Evolutionary conservation across 768 basidiomycete species (phyloP).

Genomic region (Xerocomus potaroensis): DNA sequence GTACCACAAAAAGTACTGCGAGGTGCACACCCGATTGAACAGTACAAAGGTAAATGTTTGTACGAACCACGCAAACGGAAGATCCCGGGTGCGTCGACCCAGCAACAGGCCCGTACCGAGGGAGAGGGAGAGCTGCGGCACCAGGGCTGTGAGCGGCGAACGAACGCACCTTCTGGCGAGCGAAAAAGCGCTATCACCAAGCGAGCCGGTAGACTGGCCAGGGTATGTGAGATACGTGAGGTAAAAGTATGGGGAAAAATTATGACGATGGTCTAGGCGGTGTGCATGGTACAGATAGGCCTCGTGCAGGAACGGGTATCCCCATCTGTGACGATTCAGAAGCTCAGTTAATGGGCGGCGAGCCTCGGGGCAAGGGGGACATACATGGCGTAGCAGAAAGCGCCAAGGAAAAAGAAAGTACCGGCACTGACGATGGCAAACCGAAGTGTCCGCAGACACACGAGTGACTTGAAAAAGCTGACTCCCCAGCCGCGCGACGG

Average conservation of each 20-base stretch:
- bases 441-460: constrained; percentile 50
- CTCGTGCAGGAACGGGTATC: constrained; percentile 85
- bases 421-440: constrained; percentile 69
- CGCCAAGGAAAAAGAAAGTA: constrained; percentile 62
- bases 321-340: constrained; percentile 63
- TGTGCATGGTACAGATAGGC: constrained; percentile 91
- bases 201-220: constrained; percentile 13
- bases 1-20: constrained; percentile 98
- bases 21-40: constrained; percentile 99
- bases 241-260: constrained; percentile 98
- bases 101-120: constrained; percentile 72
- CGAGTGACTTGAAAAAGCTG: constrained; percentile 34
- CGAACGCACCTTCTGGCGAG: constrained; percentile 45
- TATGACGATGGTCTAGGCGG: constrained; percentile 94
- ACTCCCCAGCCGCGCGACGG: constrained; percentile 16
- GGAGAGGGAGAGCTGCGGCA: constrained; percentile 76
- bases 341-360: background rate
- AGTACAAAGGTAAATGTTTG: constrained; percentile 90
- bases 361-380: constrained; percentile 28
- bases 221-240: constrained; percentile 88
- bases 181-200: constrained; percentile 17
- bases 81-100: constrained; percentile 50
- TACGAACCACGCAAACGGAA: constrained; percentile 85
- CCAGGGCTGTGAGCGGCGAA: constrained; percentile 77
- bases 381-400: constrained; percentile 70